Evolutionary conservation across 2,329 filamentous ascomycete genomes (phyloP).

Genomic region (Fusarium kyushuense): DNA sequence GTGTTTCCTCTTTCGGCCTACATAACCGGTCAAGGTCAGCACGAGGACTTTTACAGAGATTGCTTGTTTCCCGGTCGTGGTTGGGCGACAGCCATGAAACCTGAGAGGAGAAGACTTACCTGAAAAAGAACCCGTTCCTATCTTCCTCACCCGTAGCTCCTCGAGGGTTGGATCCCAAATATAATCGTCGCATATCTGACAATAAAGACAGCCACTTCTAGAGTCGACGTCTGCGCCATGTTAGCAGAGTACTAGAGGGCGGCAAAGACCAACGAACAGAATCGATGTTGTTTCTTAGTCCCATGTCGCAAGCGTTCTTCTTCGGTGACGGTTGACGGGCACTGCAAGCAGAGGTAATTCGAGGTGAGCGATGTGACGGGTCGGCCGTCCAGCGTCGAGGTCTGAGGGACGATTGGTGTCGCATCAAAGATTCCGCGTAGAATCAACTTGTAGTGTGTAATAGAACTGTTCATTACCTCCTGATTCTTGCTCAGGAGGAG

Average conservation of each 20-base stretch:
- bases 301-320: slow-evolving; percentile 76
- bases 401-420: slow-evolving; percentile 73
- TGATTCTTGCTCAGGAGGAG: slow-evolving; percentile 71
- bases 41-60: neutral
- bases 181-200: slow-evolving; percentile 84
- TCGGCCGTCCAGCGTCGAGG: slow-evolving; percentile 68
- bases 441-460: slow-evolving; percentile 78
- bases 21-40: neutral
- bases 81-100: neutral
- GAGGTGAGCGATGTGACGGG: slow-evolving; percentile 72
- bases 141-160: slow-evolving; percentile 77
- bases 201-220: slow-evolving; percentile 78
- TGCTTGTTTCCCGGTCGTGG: neutral
- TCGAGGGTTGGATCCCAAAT: slow-evolving; percentile 87
- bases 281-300: slow-evolving; percentile 76
- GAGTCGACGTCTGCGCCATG: slow-evolving; percentile 77
- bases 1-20: slow-evolving; percentile 79
- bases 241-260: slow-evolving; percentile 41
- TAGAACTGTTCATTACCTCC: slow-evolving; percentile 75
- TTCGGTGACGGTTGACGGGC: slow-evolving; percentile 74
- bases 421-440: slow-evolving; percentile 78
- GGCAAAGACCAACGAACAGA: slow-evolving; percentile 66
- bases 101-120: slow-evolving; percentile 59
- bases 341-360: slow-evolving; percentile 80
- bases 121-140: slow-evolving; percentile 73